Percentiles rank a stretch among this genome's conserved stretches.
Conservation (phyloP, 805 yeast genomes). For the Hanseniaspora guilliermondii region DNA sequence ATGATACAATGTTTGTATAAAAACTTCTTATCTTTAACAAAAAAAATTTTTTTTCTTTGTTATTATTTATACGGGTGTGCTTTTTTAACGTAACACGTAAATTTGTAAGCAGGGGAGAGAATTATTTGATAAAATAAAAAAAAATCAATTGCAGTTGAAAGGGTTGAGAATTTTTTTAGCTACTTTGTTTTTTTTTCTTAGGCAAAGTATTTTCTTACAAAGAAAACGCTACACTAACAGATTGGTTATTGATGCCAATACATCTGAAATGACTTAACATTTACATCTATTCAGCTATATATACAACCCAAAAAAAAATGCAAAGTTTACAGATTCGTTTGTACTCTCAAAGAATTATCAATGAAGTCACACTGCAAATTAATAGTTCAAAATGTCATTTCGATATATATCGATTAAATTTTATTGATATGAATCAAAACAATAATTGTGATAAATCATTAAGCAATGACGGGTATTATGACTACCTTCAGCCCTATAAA, state of each 20-base stretch:
- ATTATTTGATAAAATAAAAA: not conserved
- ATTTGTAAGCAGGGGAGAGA: too few relatives aligned
- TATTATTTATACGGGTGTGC: too few relatives aligned
- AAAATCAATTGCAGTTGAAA: not conserved
- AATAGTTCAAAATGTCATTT: not conserved
- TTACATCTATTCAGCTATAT: not conserved
- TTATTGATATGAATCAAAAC: not conserved
- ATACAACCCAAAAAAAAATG: not conserved
- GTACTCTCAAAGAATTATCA: not conserved
- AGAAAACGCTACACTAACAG: too few relatives aligned
- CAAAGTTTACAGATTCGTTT: not conserved
- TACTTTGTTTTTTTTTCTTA: too few relatives aligned
- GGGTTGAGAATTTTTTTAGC: too few relatives aligned
- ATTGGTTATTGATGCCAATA: too few relatives aligned
- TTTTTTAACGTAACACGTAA: too few relatives aligned
- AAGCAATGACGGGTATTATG: slow-evolving; percentile 4
- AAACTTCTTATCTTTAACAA: too few relatives aligned
- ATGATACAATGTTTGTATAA: too few relatives aligned
- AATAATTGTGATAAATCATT: not conserved
- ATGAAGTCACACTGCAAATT: not conserved
- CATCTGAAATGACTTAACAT: too few relatives aligned
- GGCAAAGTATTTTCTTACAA: too few relatives aligned
- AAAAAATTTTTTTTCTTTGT: too few relatives aligned
- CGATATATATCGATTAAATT: not conserved
- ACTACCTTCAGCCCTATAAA: slow-evolving; percentile 3